phyloP scores from a whole-genome alignment of 305 asterid genomes.

The Petunia hybrid region DNA sequence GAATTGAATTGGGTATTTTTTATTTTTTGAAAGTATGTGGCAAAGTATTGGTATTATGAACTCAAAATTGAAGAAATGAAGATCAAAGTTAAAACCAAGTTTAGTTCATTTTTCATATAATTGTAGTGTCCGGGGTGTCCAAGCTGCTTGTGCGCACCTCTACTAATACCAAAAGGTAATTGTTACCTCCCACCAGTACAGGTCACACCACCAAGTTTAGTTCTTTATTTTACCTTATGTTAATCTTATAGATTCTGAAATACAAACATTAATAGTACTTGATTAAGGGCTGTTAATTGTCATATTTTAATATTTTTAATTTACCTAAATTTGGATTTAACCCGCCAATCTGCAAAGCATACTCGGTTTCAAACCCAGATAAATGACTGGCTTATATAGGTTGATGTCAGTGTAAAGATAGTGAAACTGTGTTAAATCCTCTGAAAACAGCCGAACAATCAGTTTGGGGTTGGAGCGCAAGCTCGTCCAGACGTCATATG shows the following conservation, averaged over 20 bases:
- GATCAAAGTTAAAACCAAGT: not conserved
- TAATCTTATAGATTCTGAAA: not conserved
- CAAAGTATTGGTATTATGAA: not conserved
- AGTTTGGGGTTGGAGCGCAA: not conserved
- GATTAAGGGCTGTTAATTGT: not conserved
- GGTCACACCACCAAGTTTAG: not conserved
- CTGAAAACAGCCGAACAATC: not conserved
- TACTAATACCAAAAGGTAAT: no score
- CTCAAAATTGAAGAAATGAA: slow-evolving; percentile 25
- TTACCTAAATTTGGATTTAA: not conserved
- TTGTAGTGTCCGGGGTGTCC: no score
- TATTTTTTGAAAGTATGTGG: not conserved
- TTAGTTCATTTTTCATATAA: not conserved
- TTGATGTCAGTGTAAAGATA: not conserved
- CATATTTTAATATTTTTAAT: not conserved
- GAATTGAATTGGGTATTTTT: not conserved
- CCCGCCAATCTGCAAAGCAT: not conserved
- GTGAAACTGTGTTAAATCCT: not conserved
- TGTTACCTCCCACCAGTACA: no score
- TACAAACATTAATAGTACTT: not conserved
- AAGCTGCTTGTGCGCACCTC: no score
- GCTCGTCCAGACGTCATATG: no score
- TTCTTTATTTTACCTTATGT: not conserved
- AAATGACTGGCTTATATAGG: not conserved
- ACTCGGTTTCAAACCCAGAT: not conserved